Base-by-base conservation (phyloP, 1,284 basidiomycete genomes). In the Termitomyces sp. region DNA sequence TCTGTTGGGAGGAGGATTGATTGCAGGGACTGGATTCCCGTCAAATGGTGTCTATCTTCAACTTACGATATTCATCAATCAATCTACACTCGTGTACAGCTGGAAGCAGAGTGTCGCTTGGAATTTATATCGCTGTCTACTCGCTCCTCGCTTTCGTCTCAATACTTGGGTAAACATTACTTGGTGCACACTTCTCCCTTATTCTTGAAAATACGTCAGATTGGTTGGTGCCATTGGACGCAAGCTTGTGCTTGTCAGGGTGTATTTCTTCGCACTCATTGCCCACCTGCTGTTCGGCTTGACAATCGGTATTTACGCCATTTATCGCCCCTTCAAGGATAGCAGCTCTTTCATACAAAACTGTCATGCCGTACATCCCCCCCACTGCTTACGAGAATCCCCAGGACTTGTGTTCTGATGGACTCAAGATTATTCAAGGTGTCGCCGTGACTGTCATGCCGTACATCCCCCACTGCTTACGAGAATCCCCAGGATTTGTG, bases 261-360 rank as follows among this genome's bases (percentile, higher is more conserved):
- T 72, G 15, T 76, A 74, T 62, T 70, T 74, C 50, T 64, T 61
- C 12, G 68, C 71, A 53, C 70, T 76, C 56, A 55, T 72, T 33
- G 62, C 68, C 24, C 74, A 76, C 58, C 65, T 77, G 24, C 40
- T 74, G 28, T 73, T 76, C 65, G 75, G 72, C 58, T 64, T 77
- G 31, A 73, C 62, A 36, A 68, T 68, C 21, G 75, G 75, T 26
- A 68, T 69, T 24, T 78, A 69, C 57, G 72, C 72, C 17, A 70
- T 77, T 36, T 71, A 67, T 55, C 70, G 68, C 45, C 65, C 70
- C 53, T 78, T 76, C 66, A 64, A 67, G 33, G 70, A 74, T 52
- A 63, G 68, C 10, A 63, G 65, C 40, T 65, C 67, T 34, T 73
- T 72, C 54, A 65, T 71, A 41, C 57, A 61, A 5, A 64, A 70